These are phyloP conservation scores for Dianthus caryophyllus DNA, from an alignment of 148 eudicot species.

Conservation along the genomic window DNA sequence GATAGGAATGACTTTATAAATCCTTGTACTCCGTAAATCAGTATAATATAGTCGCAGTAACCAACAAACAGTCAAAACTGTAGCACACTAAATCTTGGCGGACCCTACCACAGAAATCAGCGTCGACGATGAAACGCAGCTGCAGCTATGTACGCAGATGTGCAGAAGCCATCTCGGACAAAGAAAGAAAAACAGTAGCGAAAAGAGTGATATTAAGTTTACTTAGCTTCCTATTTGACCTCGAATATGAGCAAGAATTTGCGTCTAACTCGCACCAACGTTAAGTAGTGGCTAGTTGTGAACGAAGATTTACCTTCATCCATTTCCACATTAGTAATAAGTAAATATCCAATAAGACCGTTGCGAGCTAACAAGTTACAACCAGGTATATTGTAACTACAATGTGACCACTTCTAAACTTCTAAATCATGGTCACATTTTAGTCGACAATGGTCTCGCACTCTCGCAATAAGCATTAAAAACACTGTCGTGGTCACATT, in stretches of 20 bases:
- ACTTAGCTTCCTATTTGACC: not conserved
- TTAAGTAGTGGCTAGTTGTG: not conserved
- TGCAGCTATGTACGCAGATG: no score
- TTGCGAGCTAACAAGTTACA: no score
- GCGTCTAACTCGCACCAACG: not conserved
- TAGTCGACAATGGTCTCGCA: no score
- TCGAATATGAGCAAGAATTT: not conserved
- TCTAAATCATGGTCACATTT: no score
- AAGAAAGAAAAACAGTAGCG: not conserved
- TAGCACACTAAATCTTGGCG: not conserved
- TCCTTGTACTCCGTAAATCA: constrained; percentile 3
- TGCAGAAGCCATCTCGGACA: constrained; percentile 1
- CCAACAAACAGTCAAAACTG: not conserved
- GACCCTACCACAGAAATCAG: not conserved
- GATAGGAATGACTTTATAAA: not conserved
- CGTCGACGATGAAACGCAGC: no score
- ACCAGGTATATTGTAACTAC: no score
- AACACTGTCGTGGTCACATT: no score
- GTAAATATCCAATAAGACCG: no score
- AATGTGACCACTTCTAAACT: no score
- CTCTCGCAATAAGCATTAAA: no score
- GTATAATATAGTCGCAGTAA: not conserved
- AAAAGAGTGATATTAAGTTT: no score
- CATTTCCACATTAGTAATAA: no score
- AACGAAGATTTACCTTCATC: not conserved